phyloP scores from a whole-genome alignment of 2,329 filamentous ascomycete genomes.

The Fusarium cyanostomum region DNA sequence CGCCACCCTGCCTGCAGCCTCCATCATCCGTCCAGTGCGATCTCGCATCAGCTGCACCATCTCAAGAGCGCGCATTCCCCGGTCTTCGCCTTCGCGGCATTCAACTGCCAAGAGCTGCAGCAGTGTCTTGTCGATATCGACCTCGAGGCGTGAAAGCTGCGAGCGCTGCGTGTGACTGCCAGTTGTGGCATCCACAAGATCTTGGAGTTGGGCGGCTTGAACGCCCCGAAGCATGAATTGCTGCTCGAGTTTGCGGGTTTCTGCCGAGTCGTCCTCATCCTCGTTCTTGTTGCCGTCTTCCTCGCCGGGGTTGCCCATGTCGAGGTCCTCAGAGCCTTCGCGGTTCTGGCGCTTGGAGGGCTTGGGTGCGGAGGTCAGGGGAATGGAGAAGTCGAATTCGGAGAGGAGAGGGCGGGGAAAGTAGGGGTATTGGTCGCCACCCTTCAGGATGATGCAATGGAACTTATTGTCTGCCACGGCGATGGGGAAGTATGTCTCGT shows the following conservation, averaged over 20 bases:
- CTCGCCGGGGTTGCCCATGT: slow-evolving; percentile 46
- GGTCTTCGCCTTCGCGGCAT: slow-evolving; percentile 91
- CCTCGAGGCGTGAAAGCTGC: slow-evolving; percentile 75
- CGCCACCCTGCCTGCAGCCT: slow-evolving; percentile 90
- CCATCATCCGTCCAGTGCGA: slow-evolving; percentile 85
- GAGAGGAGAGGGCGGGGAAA: slow-evolving; percentile 89
- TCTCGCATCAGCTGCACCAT: slow-evolving; percentile 88
- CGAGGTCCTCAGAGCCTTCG: slow-evolving; percentile 45
- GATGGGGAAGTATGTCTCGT: slow-evolving; percentile 93
- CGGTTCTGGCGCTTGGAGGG: slow-evolving; percentile 47
- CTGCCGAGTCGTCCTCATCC: slow-evolving; percentile 51
- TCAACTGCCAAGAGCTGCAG: slow-evolving; percentile 89
- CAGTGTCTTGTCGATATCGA: slow-evolving; percentile 89
- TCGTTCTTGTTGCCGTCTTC: slow-evolving; percentile 47
- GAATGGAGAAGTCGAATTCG: slow-evolving; percentile 92
- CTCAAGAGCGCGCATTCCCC: slow-evolving; percentile 94
- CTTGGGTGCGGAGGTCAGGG: slow-evolving; percentile 67
- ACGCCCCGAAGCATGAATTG: slow-evolving; percentile 79
- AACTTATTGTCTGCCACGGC: slow-evolving; percentile 92
- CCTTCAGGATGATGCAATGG: slow-evolving; percentile 99
- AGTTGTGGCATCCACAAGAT: slow-evolving; percentile 75
- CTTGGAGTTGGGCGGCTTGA: slow-evolving; percentile 77
- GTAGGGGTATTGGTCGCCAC: slow-evolving; percentile 90
- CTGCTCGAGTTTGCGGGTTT: slow-evolving; percentile 78
- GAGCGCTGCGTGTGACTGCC: slow-evolving; percentile 67